Base-by-base conservation (phyloP, 345 rosid genomes). In the Schrenkiella parvula region DNA sequence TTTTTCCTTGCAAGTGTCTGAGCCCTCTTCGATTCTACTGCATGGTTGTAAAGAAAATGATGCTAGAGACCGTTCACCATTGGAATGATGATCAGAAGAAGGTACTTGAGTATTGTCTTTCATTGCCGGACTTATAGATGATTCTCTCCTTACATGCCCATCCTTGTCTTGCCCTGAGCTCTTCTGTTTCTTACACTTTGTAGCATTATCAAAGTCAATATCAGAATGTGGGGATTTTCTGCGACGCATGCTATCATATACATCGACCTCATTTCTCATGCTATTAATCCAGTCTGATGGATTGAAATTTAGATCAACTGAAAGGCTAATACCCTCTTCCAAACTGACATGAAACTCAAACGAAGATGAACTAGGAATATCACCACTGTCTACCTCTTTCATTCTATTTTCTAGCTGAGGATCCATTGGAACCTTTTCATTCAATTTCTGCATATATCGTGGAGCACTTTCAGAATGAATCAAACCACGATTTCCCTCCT, bases 281-380 rank as follows among this genome's bases (percentile, higher is more conserved):
- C 84, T 84, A 38, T 78, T 83, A 66, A 78, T 78, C 98, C 95
- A 92, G 28, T 88, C 89, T 71, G 83, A 80, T 67, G 90, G 90
- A 68, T 72, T 82, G 43, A 84, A 86, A 73, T 73, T 79, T 50
- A 92, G 69, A 78, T 92, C 98, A 76, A 92, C 93, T 61, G 73
- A 83, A 62, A 92, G 92, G 57, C 84, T 89, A 55, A 92, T 80
- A 75, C 98, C 98, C 66, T 82, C 81, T 63, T 89, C 96, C 72
- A 82, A 80, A 80, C 79, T 76, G 47, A 78, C 96, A 76, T 85
- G 80, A 79, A 88, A 92, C 83, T 92, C 85, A 66, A 92, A 89
- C 14, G 85, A 76, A 77, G 89, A 78, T 42, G 88, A 70, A 48
- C 82, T 77, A 74, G 81, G 71, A 74, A 43, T 29, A 50, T 68